Percentiles rank a stretch among this genome's conserved stretches.
phyloP scores from a whole-genome alignment of 1,284 basidiomycete species.

The Sanghuangporus baumii region DNA sequence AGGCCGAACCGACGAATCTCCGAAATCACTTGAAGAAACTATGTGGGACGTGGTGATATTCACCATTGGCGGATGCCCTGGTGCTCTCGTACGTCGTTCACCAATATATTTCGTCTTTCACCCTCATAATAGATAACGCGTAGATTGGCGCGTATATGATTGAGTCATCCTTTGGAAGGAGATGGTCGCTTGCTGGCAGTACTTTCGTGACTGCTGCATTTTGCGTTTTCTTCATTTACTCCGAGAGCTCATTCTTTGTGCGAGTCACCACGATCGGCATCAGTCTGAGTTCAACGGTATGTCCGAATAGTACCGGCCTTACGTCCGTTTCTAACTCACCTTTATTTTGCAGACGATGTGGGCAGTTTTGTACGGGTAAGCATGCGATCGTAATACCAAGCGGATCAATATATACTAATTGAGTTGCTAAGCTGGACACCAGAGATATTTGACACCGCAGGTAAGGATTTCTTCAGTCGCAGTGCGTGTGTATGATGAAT shows the following conservation, averaged over 20 bases:
- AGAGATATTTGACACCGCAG: slow-evolving; percentile 81
- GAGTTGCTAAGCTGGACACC: slow-evolving; percentile 69
- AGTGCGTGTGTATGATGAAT: too few species aligned
- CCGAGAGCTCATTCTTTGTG: slow-evolving; percentile 57
- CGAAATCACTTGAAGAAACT: slow-evolving; percentile 57
- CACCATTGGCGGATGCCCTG: slow-evolving; percentile 82
- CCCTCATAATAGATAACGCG: background rate
- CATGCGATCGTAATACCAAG: slow-evolving; percentile 15
- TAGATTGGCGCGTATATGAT: slow-evolving; percentile 90
- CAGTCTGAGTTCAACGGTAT: slow-evolving; percentile 73
- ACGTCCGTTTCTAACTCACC: background rate
- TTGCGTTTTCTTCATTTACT: slow-evolving; percentile 69
- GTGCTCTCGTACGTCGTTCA: slow-evolving; percentile 60
- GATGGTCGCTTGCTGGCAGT: slow-evolving; percentile 74
- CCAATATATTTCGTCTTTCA: slow-evolving; percentile 1
- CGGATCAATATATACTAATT: slow-evolving; percentile 6
- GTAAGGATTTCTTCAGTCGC: too few species aligned
- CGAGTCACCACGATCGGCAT: slow-evolving; percentile 78
- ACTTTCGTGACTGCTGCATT: slow-evolving; percentile 80
- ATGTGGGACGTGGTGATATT: slow-evolving; percentile 82
- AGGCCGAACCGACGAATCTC: slow-evolving; percentile 26
- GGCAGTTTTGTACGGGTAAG: slow-evolving; percentile 77
- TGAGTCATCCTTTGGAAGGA: slow-evolving; percentile 71
- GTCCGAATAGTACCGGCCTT: slow-evolving; percentile 22
- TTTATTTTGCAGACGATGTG: slow-evolving; percentile 69